A percentile compares a stretch with the other conserved stretches of the same genome.
Evolutionary conservation across 2,329 filamentous ascomycete species (phyloP).

Genomic region (Drechslerella coelobrocha): DNA sequence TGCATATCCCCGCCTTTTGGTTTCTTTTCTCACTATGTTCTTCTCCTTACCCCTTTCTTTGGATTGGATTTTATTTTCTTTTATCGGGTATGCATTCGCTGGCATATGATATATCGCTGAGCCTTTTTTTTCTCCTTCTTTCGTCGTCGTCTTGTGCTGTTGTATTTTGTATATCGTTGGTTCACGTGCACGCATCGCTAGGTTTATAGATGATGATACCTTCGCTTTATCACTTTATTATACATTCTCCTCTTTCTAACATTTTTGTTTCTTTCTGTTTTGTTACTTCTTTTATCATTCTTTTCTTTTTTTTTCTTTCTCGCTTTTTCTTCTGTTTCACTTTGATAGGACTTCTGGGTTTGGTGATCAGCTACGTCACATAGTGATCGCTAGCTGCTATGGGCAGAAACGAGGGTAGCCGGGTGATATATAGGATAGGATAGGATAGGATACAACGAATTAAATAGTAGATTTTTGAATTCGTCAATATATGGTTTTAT

Average conservation of each 20-base stretch:
- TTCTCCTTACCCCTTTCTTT: background rate
- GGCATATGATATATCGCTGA: background rate
- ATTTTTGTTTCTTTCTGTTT: background rate
- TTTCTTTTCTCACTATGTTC: background rate
- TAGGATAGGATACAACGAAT: too few species aligned
- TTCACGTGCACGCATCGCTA: background rate
- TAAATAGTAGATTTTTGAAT: too few species aligned
- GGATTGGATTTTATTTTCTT: background rate
- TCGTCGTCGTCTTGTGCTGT: background rate
- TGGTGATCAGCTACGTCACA: too few species aligned
- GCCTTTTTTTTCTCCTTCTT: background rate
- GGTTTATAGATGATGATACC: background rate
- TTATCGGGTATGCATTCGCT: background rate
- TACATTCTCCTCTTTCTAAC: background rate
- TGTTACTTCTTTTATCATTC: background rate
- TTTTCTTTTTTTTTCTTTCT: background rate
- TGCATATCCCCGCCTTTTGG: background rate
- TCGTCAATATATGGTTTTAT: too few species aligned
- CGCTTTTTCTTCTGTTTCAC: too few species aligned
- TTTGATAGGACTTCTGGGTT: too few species aligned
- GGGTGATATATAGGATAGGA: too few species aligned
- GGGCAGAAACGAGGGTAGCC: too few species aligned
- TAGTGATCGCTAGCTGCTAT: too few species aligned
- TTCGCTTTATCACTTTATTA: conserved; percentile 1
- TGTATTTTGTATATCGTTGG: background rate